Evolutionary conservation across 805 yeast genomes (phyloP), one percentile per base, ranked within the genome.

Genomic region (Pichia kluyveri): DNA sequence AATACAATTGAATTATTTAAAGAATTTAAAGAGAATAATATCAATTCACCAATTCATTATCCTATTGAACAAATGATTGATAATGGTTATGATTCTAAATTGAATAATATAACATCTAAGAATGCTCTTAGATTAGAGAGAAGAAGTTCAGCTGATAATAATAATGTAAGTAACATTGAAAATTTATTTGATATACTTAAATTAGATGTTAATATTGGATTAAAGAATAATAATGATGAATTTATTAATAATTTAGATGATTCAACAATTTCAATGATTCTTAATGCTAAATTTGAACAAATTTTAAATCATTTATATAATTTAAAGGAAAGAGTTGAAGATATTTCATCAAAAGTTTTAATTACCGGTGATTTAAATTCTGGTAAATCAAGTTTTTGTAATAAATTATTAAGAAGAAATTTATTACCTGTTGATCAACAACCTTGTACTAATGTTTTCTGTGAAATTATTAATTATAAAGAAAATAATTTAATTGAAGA

Each of bases 291-390:
- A 58, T 71, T 91, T 19, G 57, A 69, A 12, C 82, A 78, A 51
- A 82, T 83, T 18, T 65, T 77, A 11, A 79, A 77, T 54, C 96
- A 90, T 60, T 68, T 91, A 44, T 57, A 68, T 8, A 78, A 89
- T 17, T 69, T 95, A 52, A 80, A 81, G 53, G 93, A 83, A 44
- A 76, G 99, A 56, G 82, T 93, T 15, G 93, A 84, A 54, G 96
- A 95, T 58, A 87, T 93, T 0, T 77, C 91, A 0, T 90, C 98
- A 3, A 91, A 91, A 58, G 97, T 93, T 1, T 81, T 93, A 52
- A 90, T 93, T 38, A 95, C 99, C 3, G 99, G 99, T 45, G 99
- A 93, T 63, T 75, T 93, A 55, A 93, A 93, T 61, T 85, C 99
- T 0, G 99, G 99, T 4, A 93, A 93, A 60, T 88, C 97, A 1